Evolutionary conservation across 2,329 filamentous ascomycete genomes (phyloP).

Genomic region (Sordariomycetes sp.): DNA sequence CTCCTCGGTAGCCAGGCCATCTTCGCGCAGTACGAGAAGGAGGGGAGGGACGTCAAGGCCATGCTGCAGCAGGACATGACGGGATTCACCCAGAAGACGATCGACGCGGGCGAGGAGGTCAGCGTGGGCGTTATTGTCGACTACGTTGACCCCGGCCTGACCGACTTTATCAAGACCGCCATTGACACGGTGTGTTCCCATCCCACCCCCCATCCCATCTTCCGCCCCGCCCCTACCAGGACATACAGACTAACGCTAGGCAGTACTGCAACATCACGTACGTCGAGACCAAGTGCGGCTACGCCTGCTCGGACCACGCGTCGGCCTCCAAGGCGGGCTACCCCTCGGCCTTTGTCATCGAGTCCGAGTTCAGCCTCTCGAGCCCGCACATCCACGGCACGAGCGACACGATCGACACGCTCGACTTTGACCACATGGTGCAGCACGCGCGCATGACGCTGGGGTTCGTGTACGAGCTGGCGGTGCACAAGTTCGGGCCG

Average conservation of each 20-base stretch:
- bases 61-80: slow-evolving; percentile 99
- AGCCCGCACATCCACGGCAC: slow-evolving; percentile 67
- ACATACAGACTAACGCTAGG: neutral
- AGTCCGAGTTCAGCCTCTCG: slow-evolving; percentile 46
- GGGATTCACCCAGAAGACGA: slow-evolving; percentile 72
- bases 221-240: neutral
- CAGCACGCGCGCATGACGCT: slow-evolving; percentile 47
- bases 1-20: slow-evolving; percentile 83
- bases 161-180: slow-evolving; percentile 81
- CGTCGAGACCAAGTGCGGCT: slow-evolving; percentile 79
- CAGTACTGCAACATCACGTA: slow-evolving; percentile 80
- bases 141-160: slow-evolving; percentile 74
- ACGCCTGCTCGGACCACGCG: slow-evolving; percentile 69
- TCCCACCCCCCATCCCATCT: neutral
- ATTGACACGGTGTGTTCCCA: slow-evolving; percentile 49
- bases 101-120: slow-evolving; percentile 74
- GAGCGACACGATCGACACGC: slow-evolving; percentile 58
- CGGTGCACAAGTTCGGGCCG: slow-evolving; percentile 53
- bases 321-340: slow-evolving; percentile 57
- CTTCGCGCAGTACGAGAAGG: slow-evolving; percentile 69
- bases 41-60: slow-evolving; percentile 69
- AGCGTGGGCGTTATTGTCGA: slow-evolving; percentile 89
- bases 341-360: slow-evolving; percentile 54
- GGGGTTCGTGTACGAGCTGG: slow-evolving; percentile 35
- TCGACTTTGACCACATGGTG: slow-evolving; percentile 57